These are phyloP conservation scores for Coemansia sp. DNA, from an alignment of 192 early-diverging fungal genomes.

Conservation along the genomic window DNA sequence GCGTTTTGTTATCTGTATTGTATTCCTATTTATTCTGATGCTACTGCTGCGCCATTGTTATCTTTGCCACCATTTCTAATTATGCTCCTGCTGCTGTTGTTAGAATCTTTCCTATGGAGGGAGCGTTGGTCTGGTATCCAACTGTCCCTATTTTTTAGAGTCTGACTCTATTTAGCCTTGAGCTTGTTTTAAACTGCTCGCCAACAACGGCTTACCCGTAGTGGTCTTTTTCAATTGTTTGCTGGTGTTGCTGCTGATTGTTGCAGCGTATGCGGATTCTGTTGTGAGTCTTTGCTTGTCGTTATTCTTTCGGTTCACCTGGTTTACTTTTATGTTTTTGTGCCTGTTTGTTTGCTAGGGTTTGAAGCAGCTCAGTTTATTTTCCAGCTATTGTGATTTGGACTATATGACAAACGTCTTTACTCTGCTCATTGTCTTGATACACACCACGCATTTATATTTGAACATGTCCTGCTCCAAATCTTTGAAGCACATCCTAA, in stretches of 20 bases:
- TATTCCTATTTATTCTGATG: neutral
- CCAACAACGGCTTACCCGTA: neutral
- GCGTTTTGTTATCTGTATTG: neutral
- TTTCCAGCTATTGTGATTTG: too few relatives aligned
- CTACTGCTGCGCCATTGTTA: neutral
- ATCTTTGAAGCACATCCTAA: too few relatives aligned
- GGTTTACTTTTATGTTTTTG: conserved; percentile 6
- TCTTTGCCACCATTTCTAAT: conserved; percentile 6
- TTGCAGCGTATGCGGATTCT: too few relatives aligned
- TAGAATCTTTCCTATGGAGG: neutral
- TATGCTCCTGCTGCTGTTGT: neutral
- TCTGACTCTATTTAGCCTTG: too few relatives aligned
- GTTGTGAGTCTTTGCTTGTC: neutral
- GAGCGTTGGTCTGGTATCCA: neutral
- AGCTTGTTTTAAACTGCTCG: neutral
- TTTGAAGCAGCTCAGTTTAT: too few relatives aligned
- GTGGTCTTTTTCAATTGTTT: neutral
- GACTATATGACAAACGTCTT: too few relatives aligned
- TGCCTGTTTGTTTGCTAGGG: too few relatives aligned
- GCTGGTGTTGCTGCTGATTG: neutral
- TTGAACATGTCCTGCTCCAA: too few relatives aligned
- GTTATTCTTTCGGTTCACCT: neutral
- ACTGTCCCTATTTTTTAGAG: neutral
- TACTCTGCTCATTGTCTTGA: too few relatives aligned
- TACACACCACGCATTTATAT: too few relatives aligned